Evolutionary conservation across 164 flowering plant species (phyloP), one percentile per base, ranked within the genome.

Genomic region (Macadamia tetraphylla): DNA sequence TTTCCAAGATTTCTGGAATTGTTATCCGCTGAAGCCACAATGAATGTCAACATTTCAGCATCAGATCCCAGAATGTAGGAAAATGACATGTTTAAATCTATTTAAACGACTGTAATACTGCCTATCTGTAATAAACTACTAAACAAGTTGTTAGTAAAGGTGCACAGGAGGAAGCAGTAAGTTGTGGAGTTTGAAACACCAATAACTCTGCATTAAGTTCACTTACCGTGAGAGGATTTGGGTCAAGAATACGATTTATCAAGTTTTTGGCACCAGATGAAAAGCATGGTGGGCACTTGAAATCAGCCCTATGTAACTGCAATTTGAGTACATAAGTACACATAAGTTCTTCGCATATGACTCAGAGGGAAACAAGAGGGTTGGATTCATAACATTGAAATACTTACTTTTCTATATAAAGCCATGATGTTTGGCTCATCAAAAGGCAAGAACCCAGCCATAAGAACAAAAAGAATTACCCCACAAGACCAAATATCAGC

Each of bases 401-500:
- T 58, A 58, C 80, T 65, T 75, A 91, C 98, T 67, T 85, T 91
- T 70, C 67, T 82, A 71, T 90, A 94, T 78, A 94, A 81, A 67
- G 78, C 75, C 76, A 80, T 68, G 60, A 85, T 84, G 73, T 80
- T 94, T 31, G 85, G 46, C 48, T 94, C 97, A 79, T 94, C 98
- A 80, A 94, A 94, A 67, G 97, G 98, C 79, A 93, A 84, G 82
- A 80, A 89, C 10, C 97, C 97, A 67, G 98, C 98, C 90, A 91
- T 82, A 43, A 94, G 87, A 67, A 94, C 99, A 83, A 84, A 94
- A 30, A 94, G 89, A 72, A 94, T 94, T 62, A 94, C 95, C 29
- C 97, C 97, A 74, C 97, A 94, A 32, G 98, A 94, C 99, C 99
- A 94, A 57, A 94, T 55, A 78, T 94, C 99, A 58, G 97, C 76